Conservation (phyloP, 116 monocot species). For the Cymodocea nodosa region DNA sequence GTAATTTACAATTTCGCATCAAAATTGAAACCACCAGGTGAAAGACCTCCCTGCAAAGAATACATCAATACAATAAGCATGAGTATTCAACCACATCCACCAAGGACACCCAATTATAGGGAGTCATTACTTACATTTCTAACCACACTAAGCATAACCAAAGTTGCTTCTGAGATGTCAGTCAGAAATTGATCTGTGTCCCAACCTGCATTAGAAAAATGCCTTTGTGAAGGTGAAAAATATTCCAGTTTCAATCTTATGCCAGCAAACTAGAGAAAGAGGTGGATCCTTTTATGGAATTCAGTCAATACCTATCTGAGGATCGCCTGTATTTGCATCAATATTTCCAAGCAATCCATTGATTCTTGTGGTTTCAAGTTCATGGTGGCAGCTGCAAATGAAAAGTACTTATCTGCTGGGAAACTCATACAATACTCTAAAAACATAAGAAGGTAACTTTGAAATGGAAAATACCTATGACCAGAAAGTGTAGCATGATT, state of each 20-base stretch:
- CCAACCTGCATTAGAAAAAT: conserved; percentile 48
- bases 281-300: background rate
- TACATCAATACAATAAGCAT: background rate
- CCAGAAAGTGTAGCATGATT: conserved; percentile 97
- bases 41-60: conserved; percentile 62
- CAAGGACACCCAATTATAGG: no score
- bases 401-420: background rate
- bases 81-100: background rate
- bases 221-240: background rate
- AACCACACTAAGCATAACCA: conserved; percentile 90
- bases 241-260: background rate
- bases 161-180: conserved; percentile 84
- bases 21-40: conserved; percentile 98
- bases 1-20: conserved; percentile 84
- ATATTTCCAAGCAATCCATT: conserved; percentile 86
- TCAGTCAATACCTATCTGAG: conserved; percentile 61
- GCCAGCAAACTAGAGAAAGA: background rate
- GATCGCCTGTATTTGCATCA: conserved; percentile 95
- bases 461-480: conserved; percentile 43
- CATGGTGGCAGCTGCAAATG: conserved; percentile 74
- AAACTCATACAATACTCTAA: background rate
- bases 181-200: conserved; percentile 95
- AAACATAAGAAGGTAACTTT: background rate
- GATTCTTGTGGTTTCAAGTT: conserved; percentile 93
- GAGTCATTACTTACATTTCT: conserved; percentile 54